phyloP scores from a whole-genome alignment of 257 asterid species.

The Solanum corneliomulleri region DNA sequence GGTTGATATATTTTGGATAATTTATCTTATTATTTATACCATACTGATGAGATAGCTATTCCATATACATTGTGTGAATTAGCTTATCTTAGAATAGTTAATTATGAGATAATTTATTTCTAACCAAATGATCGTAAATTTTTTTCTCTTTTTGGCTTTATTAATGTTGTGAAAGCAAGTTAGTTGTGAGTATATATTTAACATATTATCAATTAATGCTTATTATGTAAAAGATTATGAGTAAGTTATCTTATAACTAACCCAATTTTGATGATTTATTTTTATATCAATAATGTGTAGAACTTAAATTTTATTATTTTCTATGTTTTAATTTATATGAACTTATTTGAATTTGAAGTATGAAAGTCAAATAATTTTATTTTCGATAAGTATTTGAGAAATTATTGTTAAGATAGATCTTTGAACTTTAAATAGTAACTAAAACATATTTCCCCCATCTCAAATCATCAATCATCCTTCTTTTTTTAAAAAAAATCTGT shows the following conservation, averaged over 20 bases:
- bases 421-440: not conserved
- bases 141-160: not conserved
- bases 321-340: not conserved
- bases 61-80: accelerated
- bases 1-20: too few species aligned
- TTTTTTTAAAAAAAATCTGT: too few species aligned
- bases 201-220: not conserved
- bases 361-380: not conserved
- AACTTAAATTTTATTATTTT: not conserved
- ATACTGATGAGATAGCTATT: accelerated
- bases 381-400: not conserved
- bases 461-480: too few species aligned
- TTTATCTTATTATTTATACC: accelerated
- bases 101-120: too few species aligned
- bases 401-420: not conserved
- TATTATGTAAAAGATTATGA: not conserved
- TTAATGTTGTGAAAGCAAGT: not conserved
- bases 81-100: too few species aligned
- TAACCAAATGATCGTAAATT: accelerated
- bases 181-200: not conserved
- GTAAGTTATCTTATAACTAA: not conserved
- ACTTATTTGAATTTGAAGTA: not conserved
- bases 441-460: not conserved
- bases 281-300: not conserved
- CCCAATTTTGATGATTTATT: not conserved